These are phyloP conservation scores for Blechomonas ayalai DNA, from an alignment of 208 protist species.

Conservation along the genomic window DNA sequence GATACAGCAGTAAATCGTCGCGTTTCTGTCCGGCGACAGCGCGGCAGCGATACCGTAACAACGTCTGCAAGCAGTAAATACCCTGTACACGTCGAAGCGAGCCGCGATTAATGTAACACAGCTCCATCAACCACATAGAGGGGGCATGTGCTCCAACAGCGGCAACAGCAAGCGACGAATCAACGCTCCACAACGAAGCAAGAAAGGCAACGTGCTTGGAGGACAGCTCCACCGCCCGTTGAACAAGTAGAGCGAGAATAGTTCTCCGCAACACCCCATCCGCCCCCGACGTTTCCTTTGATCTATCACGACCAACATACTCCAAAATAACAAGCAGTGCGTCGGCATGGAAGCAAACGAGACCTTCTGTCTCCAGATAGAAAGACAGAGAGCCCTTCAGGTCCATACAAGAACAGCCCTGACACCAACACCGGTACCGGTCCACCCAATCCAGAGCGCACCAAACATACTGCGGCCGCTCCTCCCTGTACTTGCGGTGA, in stretches of 20 bases:
- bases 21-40: too few species aligned
- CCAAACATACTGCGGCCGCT: constrained; percentile 3
- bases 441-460: too few species aligned
- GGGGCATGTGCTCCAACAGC: too few species aligned
- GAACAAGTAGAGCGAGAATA: background rate
- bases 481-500: constrained; percentile 8
- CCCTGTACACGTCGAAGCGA: constrained; percentile 13
- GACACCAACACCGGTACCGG: constrained; percentile 6
- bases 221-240: constrained; percentile 9
- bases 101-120: constrained; percentile 21
- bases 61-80: constrained; percentile 11
- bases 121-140: constrained; percentile 9
- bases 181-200: constrained; percentile 7
- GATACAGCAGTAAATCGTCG: too few species aligned
- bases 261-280: too few species aligned
- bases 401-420: background rate
- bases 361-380: background rate
- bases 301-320: too few species aligned
- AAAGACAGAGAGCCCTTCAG: constrained; percentile 2
- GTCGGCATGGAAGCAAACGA: constrained; percentile 17
- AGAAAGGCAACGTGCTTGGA: constrained; percentile 31
- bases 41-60: constrained; percentile 9
- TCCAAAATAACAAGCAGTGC: constrained; percentile 39
- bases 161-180: too few species aligned
- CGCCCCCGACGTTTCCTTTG: too few species aligned